Conservation (phyloP, 2,329 filamentous ascomycete genomes). For the Raffaelea ambrosiae region DNA sequence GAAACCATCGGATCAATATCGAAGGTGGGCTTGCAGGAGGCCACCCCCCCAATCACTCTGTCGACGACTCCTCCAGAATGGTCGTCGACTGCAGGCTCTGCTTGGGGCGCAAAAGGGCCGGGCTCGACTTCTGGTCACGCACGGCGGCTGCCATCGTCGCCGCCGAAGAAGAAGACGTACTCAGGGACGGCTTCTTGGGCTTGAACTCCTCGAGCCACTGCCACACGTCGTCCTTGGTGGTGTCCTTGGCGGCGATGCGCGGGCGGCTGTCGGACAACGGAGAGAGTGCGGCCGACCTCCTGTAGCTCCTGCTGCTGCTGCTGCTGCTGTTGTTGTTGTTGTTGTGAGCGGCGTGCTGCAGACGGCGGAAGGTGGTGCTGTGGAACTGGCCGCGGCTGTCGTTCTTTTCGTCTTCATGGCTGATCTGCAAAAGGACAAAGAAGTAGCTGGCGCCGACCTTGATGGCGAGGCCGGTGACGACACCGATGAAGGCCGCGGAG, state of each 20-base stretch:
- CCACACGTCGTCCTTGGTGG: constrained; percentile 12
- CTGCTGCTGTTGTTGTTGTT: constrained; percentile 3
- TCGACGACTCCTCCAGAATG: constrained; percentile 12
- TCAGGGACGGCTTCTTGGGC: background rate
- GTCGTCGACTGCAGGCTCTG: constrained; percentile 6
- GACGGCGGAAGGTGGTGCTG: background rate
- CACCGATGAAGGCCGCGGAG: constrained; percentile 59
- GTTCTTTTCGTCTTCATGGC: constrained; percentile 10
- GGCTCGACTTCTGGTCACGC: background rate
- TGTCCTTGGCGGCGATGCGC: too few species aligned
- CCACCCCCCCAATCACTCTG: constrained; percentile 3
- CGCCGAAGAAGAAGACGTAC: background rate
- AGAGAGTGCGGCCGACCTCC: background rate
- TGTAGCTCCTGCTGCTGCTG: background rate
- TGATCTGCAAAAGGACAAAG: constrained; percentile 39
- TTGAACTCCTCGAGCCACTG: constrained; percentile 14
- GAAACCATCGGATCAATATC: too few species aligned
- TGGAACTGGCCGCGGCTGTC: background rate
- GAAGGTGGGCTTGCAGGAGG: too few species aligned
- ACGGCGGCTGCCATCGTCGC: background rate
- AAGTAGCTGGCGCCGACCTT: constrained; percentile 48
- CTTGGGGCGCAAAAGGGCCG: too few species aligned
- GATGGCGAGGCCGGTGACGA: constrained; percentile 51
- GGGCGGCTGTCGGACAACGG: background rate
- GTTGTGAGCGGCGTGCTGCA: background rate